Evolutionary conservation across 2,329 filamentous ascomycete genomes (phyloP).

Genomic region (Pseudonectria foliicola): DNA sequence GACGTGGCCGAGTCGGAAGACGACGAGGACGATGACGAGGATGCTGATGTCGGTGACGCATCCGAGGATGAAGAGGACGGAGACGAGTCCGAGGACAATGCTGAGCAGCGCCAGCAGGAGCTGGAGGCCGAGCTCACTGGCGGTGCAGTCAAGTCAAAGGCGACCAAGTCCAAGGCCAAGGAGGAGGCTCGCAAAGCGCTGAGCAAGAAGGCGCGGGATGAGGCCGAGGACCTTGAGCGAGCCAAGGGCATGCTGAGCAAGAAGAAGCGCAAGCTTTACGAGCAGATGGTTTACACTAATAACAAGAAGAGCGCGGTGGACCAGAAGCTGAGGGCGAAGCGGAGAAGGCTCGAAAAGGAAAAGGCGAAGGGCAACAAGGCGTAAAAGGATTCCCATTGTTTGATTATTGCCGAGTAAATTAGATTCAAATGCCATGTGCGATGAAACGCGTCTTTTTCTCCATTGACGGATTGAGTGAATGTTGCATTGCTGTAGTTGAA

Average conservation of each 20-base stretch:
- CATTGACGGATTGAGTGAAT: constrained; percentile 1
- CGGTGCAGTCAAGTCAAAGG: constrained; percentile 46
- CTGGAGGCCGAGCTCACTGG: constrained; percentile 88
- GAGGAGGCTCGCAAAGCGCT: constrained; percentile 64
- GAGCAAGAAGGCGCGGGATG: constrained; percentile 62
- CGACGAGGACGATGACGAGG: constrained; percentile 37
- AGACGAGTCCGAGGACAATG: constrained; percentile 50
- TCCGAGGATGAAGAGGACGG: constrained; percentile 38
- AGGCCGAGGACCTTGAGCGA: constrained; percentile 82
- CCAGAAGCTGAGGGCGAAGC: constrained; percentile 79
- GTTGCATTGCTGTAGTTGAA: too few species aligned
- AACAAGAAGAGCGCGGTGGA: constrained; percentile 89
- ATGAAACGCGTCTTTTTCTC: constrained; percentile 11
- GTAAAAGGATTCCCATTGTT: constrained; percentile 15
- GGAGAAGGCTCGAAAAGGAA: constrained; percentile 77
- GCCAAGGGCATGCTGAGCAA: constrained; percentile 98
- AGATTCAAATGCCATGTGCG: constrained; percentile 20
- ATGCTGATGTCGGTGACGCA: constrained; percentile 42
- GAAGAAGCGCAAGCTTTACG: constrained; percentile 94
- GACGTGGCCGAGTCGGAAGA: constrained; percentile 43
- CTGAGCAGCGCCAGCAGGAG: constrained; percentile 74
- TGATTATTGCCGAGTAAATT: constrained; percentile 25
- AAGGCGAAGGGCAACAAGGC: constrained; percentile 35
- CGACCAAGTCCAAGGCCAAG: constrained; percentile 47
- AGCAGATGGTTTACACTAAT: constrained; percentile 96